Percentiles rank a stretch among this genome's conserved stretches.
These are phyloP conservation scores for Gossypium anomalum DNA, from an alignment of 345 rosid species.

Conservation along the genomic window DNA sequence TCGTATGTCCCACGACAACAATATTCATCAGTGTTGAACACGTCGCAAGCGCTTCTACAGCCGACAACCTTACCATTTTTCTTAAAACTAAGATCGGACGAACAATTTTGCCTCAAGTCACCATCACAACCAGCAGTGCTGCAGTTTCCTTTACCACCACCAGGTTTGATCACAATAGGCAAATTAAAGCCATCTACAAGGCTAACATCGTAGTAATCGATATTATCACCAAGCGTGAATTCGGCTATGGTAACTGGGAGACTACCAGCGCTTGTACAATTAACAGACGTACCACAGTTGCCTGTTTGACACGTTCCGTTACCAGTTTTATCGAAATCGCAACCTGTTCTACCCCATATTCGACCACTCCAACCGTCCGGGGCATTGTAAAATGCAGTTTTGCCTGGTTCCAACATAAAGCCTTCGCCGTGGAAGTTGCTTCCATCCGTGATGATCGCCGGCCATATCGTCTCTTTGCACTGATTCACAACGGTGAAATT, in stretches of 20 bases:
- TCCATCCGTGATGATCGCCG: slow-evolving; percentile 35
- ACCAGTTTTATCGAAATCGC: slow-evolving; percentile 36
- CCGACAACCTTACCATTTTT: slow-evolving; percentile 40
- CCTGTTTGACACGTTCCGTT: slow-evolving; percentile 51
- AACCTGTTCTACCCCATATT: slow-evolving; percentile 64
- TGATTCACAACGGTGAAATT: slow-evolving; percentile 44
- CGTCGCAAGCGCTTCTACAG: slow-evolving; percentile 55
- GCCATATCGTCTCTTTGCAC: slow-evolving; percentile 70
- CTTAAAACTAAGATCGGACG: slow-evolving; percentile 35
- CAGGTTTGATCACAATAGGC: slow-evolving; percentile 39
- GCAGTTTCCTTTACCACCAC: slow-evolving; percentile 44
- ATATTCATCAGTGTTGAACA: slow-evolving; percentile 44
- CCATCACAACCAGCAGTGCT: slow-evolving; percentile 53
- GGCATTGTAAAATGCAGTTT: slow-evolving; percentile 30
- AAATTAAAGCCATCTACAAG: slow-evolving; percentile 64
- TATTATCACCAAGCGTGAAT: slow-evolving; percentile 38
- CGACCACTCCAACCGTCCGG: slow-evolving; percentile 50
- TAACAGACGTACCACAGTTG: slow-evolving; percentile 39
- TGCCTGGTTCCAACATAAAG: slow-evolving; percentile 37
- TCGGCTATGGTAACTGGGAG: slow-evolving; percentile 52
- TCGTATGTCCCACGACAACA: slow-evolving; percentile 52
- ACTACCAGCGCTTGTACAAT: slow-evolving; percentile 44
- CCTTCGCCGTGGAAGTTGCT: slow-evolving; percentile 29
- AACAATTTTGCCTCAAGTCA: slow-evolving; percentile 44
- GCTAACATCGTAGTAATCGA: slow-evolving; percentile 55